Evolutionary conservation across 169 alveolate genomes (phyloP).

Genomic region (Plasmodium ovale): DNA sequence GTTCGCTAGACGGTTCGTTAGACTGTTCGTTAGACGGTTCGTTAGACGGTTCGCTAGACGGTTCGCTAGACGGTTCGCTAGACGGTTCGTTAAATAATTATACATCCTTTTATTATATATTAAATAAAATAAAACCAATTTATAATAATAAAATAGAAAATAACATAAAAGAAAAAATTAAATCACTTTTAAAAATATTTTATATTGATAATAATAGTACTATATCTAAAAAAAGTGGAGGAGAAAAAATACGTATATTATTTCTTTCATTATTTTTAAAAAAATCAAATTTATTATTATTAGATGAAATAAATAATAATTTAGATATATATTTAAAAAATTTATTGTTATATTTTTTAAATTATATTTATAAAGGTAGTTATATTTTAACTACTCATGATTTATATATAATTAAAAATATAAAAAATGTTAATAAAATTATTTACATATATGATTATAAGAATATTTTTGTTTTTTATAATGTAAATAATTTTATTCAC

Average conservation of each 20-base stretch:
- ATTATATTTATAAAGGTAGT: constrained; percentile 82
- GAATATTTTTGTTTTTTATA: constrained; percentile 77
- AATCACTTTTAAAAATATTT: constrained; percentile 78
- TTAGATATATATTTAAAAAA: constrained; percentile 82
- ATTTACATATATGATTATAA: constrained; percentile 74
- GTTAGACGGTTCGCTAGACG: no score
- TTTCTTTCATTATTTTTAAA: constrained; percentile 81
- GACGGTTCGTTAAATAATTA: not conserved
- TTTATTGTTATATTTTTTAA: constrained; percentile 69
- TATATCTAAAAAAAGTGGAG: constrained; percentile 79
- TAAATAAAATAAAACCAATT: constrained; percentile 54
- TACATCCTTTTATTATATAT: constrained; percentile 26
- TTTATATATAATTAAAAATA: constrained; percentile 77
- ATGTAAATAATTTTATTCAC: constrained; percentile 77
- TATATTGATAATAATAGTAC: constrained; percentile 77
- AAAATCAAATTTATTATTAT: constrained; percentile 79
- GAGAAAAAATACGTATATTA: constrained; percentile 82
- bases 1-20: not conserved
- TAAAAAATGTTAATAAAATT: constrained; percentile 73
- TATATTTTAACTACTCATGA: constrained; percentile 84
- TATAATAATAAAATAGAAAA: constrained; percentile 8
- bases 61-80: not conserved
- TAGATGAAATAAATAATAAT: constrained; percentile 86
- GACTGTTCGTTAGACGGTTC: no score
- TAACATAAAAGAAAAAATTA: constrained; percentile 76